Base-by-base conservation (phyloP, 169 alveolate species). In the Eimeria necatrix region DNA sequence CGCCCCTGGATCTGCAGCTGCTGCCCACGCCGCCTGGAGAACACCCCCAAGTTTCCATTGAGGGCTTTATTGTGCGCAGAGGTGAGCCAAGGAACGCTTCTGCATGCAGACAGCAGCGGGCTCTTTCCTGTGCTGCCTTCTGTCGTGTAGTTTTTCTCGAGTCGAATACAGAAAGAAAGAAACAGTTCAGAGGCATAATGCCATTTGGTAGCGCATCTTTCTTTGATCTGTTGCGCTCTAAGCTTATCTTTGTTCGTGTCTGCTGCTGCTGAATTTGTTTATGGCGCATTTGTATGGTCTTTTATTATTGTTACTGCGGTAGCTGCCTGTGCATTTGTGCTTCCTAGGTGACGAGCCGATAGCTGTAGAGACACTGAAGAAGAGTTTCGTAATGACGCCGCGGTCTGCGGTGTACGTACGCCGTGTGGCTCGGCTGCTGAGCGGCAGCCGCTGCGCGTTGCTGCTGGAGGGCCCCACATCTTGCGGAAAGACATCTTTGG, bases 401-500 rank as follows among this genome's bases (percentile, higher is more conserved):
- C 85, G 95, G 10, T 96, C 96, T 6, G 95, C 94, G 48, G 91
- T 95, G 51, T 98, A 99, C 90, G 97, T 99, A 60, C 97, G 96
- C 91, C 97, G 98, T 52, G 93, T 99, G 46, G 98, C 99, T 51
- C 97, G 99, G 74, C 97, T 99, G 74, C 94, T 98, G 92, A 97
- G 98, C 91, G 99, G 99, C 4, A 97, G 99, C 70, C 97, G 99
- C 49, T 98, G 99, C 68, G 99, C 99, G 6, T 98, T 99, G 24
- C 97, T 99, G 89, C 97, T 99, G 91, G 99, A 99, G 96, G 99
- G 99, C 2, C 99, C 99, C 3, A 99, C 99, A 20, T 98, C 99
- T 10, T 99, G 99, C 4, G 99, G 99, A 22, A 99, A 99, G 96
- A 99, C 99, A 14, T 98, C 99, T 10, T 95, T 99, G 88, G 99